A percentile compares a stretch with the other conserved stretches of the same genome.
These are phyloP conservation scores for Fusarium sambucinum DNA, from an alignment of 2,329 filamentous ascomycete species.

Conservation along the genomic window DNA sequence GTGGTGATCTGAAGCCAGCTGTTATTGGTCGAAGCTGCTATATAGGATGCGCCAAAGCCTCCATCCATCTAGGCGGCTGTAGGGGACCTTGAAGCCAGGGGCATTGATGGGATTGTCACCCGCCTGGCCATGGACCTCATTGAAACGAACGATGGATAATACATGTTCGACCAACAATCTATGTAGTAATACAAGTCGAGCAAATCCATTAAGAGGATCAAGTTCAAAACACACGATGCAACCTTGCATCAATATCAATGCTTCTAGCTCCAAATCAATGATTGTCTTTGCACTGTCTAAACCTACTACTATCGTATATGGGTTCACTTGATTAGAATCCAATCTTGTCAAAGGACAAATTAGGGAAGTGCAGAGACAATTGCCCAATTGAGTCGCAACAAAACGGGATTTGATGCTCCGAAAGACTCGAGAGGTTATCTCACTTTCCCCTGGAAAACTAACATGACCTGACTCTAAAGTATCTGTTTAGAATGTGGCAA, in stretches of 20 bases:
- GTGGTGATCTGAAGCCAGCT: background rate
- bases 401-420: conserved; percentile 37
- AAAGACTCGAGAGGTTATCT: conserved; percentile 8
- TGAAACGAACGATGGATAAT: background rate
- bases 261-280: background rate
- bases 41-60: conserved; percentile 37
- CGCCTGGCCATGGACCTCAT: conserved; percentile 9
- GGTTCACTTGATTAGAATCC: conserved; percentile 1
- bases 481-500: conserved; percentile 31
- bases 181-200: background rate
- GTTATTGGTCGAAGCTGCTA: conserved; percentile 31
- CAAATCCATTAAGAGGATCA: conserved; percentile 2
- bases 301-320: background rate
- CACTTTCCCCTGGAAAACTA: conserved; percentile 5
- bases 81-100: conserved; percentile 29
- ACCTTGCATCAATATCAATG: background rate
- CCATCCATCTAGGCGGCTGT: conserved; percentile 35
- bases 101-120: conserved; percentile 14
- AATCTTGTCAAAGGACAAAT: background rate
- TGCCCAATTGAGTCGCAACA: conserved; percentile 35
- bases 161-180: background rate
- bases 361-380: conserved; percentile 27
- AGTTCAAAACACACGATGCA: background rate
- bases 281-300: background rate
- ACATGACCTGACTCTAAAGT: conserved; percentile 7